phyloP scores from a whole-genome alignment of 345 rosid species.

The Pistacia vera region DNA sequence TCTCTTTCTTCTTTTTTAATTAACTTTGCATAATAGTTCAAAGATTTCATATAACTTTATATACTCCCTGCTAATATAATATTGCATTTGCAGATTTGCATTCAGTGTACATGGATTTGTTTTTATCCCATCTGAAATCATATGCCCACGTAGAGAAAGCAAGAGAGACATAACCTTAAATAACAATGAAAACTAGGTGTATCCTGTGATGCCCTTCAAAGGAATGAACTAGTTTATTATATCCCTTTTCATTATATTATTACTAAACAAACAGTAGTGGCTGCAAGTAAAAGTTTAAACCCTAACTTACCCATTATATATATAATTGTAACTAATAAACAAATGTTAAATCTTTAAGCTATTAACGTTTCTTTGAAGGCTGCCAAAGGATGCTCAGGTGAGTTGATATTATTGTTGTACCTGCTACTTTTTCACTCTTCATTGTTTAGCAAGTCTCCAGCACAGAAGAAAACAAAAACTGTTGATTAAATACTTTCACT shows the following conservation, averaged over 20 bases:
- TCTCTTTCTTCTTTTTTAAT: background rate
- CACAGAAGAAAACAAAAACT: background rate
- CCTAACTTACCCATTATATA: background rate
- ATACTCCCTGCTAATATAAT: background rate
- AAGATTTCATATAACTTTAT: background rate
- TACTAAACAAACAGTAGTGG: background rate
- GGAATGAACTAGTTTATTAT: background rate
- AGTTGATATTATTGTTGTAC: background rate
- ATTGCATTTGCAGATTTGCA: slow-evolving; percentile 8
- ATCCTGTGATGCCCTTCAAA: background rate
- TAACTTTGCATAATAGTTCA: background rate
- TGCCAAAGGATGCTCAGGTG: background rate
- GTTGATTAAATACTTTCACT: background rate
- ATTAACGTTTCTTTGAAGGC: background rate
- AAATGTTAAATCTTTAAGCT: too few species aligned
- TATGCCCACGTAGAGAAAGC: background rate
- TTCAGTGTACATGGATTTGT: slow-evolving; percentile 11
- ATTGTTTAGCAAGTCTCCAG: background rate
- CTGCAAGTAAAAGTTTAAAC: background rate
- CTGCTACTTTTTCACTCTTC: background rate
- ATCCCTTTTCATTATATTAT: background rate
- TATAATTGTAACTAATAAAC: background rate
- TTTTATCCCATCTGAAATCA: background rate
- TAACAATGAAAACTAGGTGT: background rate
- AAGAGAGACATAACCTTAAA: background rate